phyloP scores from a whole-genome alignment of 805 yeast genomes.

The Candida coquimbonensis region DNA sequence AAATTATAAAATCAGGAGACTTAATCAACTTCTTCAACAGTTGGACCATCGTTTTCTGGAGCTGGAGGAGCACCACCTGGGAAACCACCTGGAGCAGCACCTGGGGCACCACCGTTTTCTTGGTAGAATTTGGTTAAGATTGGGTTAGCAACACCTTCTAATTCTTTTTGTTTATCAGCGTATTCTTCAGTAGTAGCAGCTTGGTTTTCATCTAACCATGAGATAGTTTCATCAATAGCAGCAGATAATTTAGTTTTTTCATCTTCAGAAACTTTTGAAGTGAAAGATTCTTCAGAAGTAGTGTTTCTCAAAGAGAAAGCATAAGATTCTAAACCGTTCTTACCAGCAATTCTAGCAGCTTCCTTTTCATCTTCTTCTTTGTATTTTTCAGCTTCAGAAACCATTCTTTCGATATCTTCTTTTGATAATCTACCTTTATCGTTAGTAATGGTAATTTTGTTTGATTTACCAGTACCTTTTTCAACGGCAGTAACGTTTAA shows the following conservation, averaged over 20 bases:
- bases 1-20: slow-evolving; percentile 9
- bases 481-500: slow-evolving; percentile 93
- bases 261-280: slow-evolving; percentile 68
- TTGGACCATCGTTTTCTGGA: slow-evolving; percentile 49
- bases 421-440: slow-evolving; percentile 97
- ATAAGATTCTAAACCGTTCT: slow-evolving; percentile 93
- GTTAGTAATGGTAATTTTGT: slow-evolving; percentile 95
- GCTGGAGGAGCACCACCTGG: slow-evolving; percentile 51
- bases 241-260: slow-evolving; percentile 64
- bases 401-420: slow-evolving; percentile 98
- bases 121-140: slow-evolving; percentile 96
- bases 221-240: slow-evolving; percentile 79
- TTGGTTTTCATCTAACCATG: slow-evolving; percentile 91
- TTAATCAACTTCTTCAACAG: slow-evolving; percentile 76
- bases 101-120: slow-evolving; percentile 81
- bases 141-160: slow-evolving; percentile 93
- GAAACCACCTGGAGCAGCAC: slow-evolving; percentile 49
- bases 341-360: slow-evolving; percentile 86
- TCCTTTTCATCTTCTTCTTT: slow-evolving; percentile 95
- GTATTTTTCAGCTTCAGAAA: slow-evolving; percentile 93
- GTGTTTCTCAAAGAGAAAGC: slow-evolving; percentile 89
- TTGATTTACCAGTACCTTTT: slow-evolving; percentile 97
- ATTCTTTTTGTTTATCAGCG: slow-evolving; percentile 89
- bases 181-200: slow-evolving; percentile 91
- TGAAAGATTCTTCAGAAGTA: slow-evolving; percentile 64